Base-by-base conservation (phyloP, 129 eudicot genomes). In the Flaveria brownii region DNA sequence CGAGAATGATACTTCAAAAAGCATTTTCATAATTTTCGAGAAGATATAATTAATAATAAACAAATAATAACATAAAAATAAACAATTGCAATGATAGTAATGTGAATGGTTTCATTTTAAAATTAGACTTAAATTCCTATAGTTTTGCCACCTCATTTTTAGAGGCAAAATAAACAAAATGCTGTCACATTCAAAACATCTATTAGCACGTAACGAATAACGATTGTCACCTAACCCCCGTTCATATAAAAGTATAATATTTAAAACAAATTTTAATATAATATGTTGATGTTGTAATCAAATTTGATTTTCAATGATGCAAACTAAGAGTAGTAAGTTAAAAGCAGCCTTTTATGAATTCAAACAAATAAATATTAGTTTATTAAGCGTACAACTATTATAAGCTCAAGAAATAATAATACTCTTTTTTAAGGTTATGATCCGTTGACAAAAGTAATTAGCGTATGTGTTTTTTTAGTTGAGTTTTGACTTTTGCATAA, bases 401-500 rank as follows among this genome's bases (percentile, higher is more conserved):
- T 63, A 22, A 63, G 69, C 69, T 63, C 22, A 63, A 14, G 69
- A 11, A 63, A 30, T 15, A 63, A 63, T 62, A 62, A 28, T 28
- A 30, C 22, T 1, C 45, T 62, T 30, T 15, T 63, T 28, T 63
- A 63, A 13, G 69, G 43, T 16, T 14, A 3, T 5, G 17, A 63
- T 63, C 15, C 16, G 69, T 15, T 30, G 69, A 30, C 69, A 63
- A 63, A 60, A 15, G 7, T 28, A 3, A 63, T 30, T 14, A 6
- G 28, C 20, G 20, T 63, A 63, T 14, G 18, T 17, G 0, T 20
- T 63, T 5, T 61, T 12, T 5, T 10, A 16, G 6, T 14, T 30
- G 5, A 33, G 12, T 33, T 28, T 15, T 63, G n/a, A 2, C 15
- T 20, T 63, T 28, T 63, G 20, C 0, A 63, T 30, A 16, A 6